These are phyloP conservation scores for Fusarium aywerte DNA, from an alignment of 2,329 filamentous ascomycete species.

Conservation along the genomic window DNA sequence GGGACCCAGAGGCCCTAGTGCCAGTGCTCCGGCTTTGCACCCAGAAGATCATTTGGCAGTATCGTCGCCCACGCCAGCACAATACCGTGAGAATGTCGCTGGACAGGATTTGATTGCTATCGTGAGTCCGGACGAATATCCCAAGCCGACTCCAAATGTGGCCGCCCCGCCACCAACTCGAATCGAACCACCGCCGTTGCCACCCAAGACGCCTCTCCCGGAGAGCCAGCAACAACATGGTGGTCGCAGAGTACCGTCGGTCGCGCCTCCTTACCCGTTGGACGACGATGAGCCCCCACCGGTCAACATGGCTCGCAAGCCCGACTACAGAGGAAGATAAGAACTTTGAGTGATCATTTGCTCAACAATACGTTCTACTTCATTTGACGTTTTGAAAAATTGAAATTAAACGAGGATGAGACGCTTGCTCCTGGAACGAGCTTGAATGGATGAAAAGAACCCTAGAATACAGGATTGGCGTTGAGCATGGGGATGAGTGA, in stretches of 20 bases:
- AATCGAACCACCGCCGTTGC: conserved; percentile 75
- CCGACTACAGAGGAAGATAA: conserved; percentile 69
- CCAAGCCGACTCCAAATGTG: conserved; percentile 53
- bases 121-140: conserved; percentile 67
- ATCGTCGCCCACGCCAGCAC: conserved; percentile 66
- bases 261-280: conserved; percentile 79
- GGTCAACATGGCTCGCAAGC: conserved; percentile 88
- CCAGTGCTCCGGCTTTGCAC: conserved; percentile 47
- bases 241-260: conserved; percentile 49
- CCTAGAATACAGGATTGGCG: conserved; percentile 20
- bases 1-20: conserved; percentile 44
- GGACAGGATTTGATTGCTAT: conserved; percentile 77
- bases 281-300: conserved; percentile 83
- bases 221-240: conserved; percentile 54
- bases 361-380: background rate
- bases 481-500: conserved; percentile 19
- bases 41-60: conserved; percentile 65
- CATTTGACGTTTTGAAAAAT: background rate
- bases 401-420: background rate
- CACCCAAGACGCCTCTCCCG: conserved; percentile 79
- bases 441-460: conserved; percentile 1
- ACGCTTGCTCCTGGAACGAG: background rate
- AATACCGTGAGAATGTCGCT: conserved; percentile 63
- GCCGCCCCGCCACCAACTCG: conserved; percentile 48
- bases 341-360: background rate